phyloP scores from a whole-genome alignment of 2,329 filamentous ascomycete genomes.

The Huntiella bhutanensis region DNA sequence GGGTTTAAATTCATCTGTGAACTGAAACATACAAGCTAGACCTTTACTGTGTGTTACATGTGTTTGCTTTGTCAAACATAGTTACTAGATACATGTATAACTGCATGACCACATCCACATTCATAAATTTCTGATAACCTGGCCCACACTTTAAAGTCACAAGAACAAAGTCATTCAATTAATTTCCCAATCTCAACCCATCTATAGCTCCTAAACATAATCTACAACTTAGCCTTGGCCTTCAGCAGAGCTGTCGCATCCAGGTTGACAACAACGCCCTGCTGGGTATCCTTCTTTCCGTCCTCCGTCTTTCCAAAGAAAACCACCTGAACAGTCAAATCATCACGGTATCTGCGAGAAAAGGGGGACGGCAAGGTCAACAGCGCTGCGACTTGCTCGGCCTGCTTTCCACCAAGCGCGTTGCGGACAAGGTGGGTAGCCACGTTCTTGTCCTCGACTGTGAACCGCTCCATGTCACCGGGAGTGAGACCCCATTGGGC shows the following conservation, averaged over 20 bases:
- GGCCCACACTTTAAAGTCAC: too few species aligned
- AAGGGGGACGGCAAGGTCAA: conserved; percentile 83
- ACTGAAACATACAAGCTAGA: too few species aligned
- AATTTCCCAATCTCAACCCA: not conserved
- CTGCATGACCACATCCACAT: too few species aligned
- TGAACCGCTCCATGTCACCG: conserved; percentile 60
- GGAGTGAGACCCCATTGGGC: conserved; percentile 76
- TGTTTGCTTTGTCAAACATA: too few species aligned
- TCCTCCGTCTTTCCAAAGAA: conserved; percentile 70
- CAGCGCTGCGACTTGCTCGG: conserved; percentile 82
- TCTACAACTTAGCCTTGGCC: conserved; percentile 23
- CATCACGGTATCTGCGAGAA: conserved; percentile 79
- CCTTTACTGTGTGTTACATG: too few species aligned
- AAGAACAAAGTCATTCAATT: too few species aligned
- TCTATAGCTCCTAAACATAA: not conserved
- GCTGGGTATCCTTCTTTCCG: conserved; percentile 24
- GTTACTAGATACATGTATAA: too few species aligned
- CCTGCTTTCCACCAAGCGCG: conserved; percentile 79
- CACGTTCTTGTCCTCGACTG: conserved; percentile 87
- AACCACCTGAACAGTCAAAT: conserved; percentile 92
- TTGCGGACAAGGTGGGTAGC: conserved; percentile 93
- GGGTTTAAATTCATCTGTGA: too few species aligned
- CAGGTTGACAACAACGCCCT: conserved; percentile 59
- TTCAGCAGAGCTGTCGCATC: conserved; percentile 46
- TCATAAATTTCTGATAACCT: too few species aligned